Evolutionary conservation across 805 yeast genomes (phyloP).

Genomic region (Wickerhamiella cacticola): DNA sequence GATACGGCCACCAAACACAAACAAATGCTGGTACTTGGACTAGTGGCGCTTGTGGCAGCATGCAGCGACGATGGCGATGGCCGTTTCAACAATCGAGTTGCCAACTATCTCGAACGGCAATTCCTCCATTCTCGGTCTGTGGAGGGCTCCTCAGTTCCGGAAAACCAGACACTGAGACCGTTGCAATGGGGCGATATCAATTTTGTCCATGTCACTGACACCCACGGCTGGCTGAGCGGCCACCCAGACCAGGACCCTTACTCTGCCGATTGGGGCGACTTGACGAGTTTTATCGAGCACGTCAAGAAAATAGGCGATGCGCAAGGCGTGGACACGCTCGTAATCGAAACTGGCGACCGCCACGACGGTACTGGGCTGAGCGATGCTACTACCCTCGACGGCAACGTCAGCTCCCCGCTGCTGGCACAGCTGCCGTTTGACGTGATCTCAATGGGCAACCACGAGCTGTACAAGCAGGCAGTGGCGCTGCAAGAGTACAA

Average conservation of each 20-base stretch:
- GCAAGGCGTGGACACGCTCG: conserved; percentile 47
- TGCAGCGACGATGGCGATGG: conserved; percentile 17
- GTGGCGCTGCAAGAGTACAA: conserved; percentile 57
- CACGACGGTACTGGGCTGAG: conserved; percentile 90
- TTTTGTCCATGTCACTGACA: conserved; percentile 89
- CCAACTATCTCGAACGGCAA: conserved; percentile 8
- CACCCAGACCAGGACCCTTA: conserved; percentile 43
- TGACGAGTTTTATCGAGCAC: conserved; percentile 50
- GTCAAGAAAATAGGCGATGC: conserved; percentile 37
- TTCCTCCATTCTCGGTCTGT: conserved; percentile 10
- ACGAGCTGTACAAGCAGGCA: conserved; percentile 65
- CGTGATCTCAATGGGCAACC: conserved; percentile 77
- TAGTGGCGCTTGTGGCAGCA: neutral
- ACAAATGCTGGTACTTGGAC: neutral
- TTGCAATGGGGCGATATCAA: conserved; percentile 61
- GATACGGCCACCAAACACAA: neutral
- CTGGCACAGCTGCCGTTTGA: conserved; percentile 59
- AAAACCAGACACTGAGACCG: conserved; percentile 23
- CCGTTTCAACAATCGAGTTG: conserved; percentile 14
- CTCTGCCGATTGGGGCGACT: conserved; percentile 89
- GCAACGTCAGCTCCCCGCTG: conserved; percentile 46
- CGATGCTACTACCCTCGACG: conserved; percentile 68
- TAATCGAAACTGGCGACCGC: conserved; percentile 84
- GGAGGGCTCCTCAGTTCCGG: conserved; percentile 12
- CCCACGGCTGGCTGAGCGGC: conserved; percentile 92